Evolutionary conservation across 1,284 basidiomycete species (phyloP).

Genomic region (Puccinia hordei): DNA sequence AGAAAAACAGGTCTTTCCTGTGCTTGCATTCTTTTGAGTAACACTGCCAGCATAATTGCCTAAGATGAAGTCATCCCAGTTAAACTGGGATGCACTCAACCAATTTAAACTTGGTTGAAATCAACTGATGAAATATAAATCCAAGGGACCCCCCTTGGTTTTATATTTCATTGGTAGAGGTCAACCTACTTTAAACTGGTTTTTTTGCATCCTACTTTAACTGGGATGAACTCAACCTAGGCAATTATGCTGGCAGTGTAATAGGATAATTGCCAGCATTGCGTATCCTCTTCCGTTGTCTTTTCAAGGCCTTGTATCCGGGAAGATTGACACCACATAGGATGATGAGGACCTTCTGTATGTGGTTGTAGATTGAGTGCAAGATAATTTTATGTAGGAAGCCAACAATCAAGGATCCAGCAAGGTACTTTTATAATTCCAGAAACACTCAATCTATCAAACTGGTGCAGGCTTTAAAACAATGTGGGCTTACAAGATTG

Average conservation of each 20-base stretch:
- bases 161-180: too few species aligned
- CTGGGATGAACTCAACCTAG: too few species aligned
- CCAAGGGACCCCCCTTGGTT: too few species aligned
- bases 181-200: too few species aligned
- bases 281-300: not conserved
- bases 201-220: too few species aligned
- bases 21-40: not conserved
- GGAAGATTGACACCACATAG: constrained; percentile 4
- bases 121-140: too few species aligned
- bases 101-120: too few species aligned
- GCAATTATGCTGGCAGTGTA: too few species aligned
- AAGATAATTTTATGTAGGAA: constrained; percentile 9
- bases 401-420: constrained; percentile 5
- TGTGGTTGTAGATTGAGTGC: not conserved
- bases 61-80: too few species aligned
- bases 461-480: not conserved
- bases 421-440: not conserved
- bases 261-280: not conserved
- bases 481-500: not conserved
- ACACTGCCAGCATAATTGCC: too few species aligned
- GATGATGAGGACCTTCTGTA: not conserved
- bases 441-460: not conserved
- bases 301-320: not conserved
- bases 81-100: too few species aligned
- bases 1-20: constrained; percentile 2